Evolutionary conservation across 108 stramenopile genomes (phyloP).

Genomic region (Cyclotella kingstonii): DNA sequence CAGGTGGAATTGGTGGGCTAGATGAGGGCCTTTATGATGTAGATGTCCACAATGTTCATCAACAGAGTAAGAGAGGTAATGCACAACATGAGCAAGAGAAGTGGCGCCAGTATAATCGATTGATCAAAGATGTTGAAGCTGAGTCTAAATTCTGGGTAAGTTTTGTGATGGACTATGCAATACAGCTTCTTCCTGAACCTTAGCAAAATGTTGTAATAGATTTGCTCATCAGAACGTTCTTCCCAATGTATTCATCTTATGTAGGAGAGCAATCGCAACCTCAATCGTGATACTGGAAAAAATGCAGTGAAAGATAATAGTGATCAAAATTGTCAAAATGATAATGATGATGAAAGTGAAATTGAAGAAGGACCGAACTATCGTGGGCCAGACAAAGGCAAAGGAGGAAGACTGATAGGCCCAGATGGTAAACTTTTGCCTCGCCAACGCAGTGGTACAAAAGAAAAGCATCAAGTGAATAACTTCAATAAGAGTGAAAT

Average conservation of each 20-base stretch:
- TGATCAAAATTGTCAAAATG: constrained; percentile 18
- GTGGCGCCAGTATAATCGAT: constrained; percentile 64
- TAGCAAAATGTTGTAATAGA: not conserved
- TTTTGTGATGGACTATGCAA: too few relatives aligned
- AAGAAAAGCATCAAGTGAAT: constrained; percentile 17
- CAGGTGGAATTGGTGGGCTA: constrained; percentile 45
- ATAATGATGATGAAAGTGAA: constrained; percentile 25
- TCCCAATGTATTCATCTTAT: not conserved
- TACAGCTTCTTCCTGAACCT: not conserved
- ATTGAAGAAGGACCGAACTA: too few relatives aligned
- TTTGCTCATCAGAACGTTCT: not conserved
- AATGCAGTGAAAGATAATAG: constrained; percentile 7
- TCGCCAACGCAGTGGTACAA: constrained; percentile 46
- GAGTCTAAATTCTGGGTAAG: constrained; percentile 72
- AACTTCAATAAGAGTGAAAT: not conserved
- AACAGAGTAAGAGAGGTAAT: constrained; percentile 35
- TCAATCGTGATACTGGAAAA: constrained; percentile 21
- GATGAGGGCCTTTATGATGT: constrained; percentile 56
- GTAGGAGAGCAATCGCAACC: constrained; percentile 34
- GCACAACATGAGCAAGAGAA: constrained; percentile 41
- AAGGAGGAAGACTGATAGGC: constrained; percentile 76
- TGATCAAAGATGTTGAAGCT: constrained; percentile 54
- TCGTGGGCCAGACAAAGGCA: constrained; percentile 83
- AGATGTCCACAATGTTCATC: constrained; percentile 62
- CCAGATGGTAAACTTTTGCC: constrained; percentile 75